phyloP scores from a whole-genome alignment of 345 rosid genomes.

The Rhodamnia rubescens region DNA sequence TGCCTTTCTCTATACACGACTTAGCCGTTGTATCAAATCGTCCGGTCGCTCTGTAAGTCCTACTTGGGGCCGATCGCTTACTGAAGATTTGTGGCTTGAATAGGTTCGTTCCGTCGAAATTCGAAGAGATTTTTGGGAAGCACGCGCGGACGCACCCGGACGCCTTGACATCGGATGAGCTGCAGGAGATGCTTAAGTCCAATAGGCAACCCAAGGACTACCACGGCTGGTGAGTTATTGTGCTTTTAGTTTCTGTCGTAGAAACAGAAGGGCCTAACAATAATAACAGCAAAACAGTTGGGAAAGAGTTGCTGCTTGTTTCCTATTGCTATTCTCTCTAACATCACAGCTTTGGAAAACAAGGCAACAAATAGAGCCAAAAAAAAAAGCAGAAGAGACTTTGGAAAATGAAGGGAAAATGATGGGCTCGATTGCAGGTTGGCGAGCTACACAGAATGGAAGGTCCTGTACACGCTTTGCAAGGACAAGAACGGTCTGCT shows the following conservation, averaged over 20 bases:
- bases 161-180: slow-evolving; percentile 3
- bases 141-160: slow-evolving; percentile 23
- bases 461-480: slow-evolving; percentile 31
- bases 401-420: not conserved
- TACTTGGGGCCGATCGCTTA: not conserved
- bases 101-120: slow-evolving; percentile 63
- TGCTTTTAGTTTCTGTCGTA: not conserved
- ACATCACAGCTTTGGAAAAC: not conserved
- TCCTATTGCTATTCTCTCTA: not conserved
- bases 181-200: slow-evolving; percentile 6
- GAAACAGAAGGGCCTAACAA: not conserved
- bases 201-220: slow-evolving; percentile 8
- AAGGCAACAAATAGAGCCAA: not conserved
- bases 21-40: not conserved
- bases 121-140: slow-evolving; percentile 61
- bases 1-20: not conserved
- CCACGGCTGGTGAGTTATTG: slow-evolving; percentile 1
- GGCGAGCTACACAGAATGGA: slow-evolving; percentile 66
- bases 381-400: not conserved
- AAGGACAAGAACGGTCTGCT: slow-evolving; percentile 68
- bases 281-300: not conserved
- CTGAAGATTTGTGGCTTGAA: not conserved
- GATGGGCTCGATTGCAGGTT: slow-evolving; percentile 25
- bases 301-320: not conserved
- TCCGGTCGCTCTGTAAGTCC: not conserved